A percentile compares a stretch with the other conserved stretches of the same genome.
These are phyloP conservation scores for Elongisporangium anandrum DNA, from an alignment of 352 stramenopile species.

Conservation along the genomic window DNA sequence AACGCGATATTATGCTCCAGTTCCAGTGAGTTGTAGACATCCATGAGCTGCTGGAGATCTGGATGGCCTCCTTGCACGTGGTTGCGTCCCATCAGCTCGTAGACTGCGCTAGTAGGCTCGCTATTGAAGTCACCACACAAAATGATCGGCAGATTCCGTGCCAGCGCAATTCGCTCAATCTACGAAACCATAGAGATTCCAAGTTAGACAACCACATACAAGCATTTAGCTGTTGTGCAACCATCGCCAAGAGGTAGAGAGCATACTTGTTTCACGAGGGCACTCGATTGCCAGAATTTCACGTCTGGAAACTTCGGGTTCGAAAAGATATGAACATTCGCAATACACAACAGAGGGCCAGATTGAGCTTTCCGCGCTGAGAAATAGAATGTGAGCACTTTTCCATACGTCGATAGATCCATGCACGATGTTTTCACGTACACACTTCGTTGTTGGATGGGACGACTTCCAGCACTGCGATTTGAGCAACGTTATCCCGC, in stretches of 20 bases:
- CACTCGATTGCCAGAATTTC: slow-evolving; percentile 97
- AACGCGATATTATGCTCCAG: slow-evolving; percentile 93
- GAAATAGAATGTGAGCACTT: not conserved
- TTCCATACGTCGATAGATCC: not conserved
- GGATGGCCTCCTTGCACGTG: slow-evolving; percentile 86
- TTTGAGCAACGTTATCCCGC: slow-evolving; percentile 98
- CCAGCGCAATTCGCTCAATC: slow-evolving; percentile 70
- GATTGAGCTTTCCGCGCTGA: slow-evolving; percentile 41
- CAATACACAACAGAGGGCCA: slow-evolving; percentile 89
- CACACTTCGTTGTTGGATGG: slow-evolving; percentile 71
- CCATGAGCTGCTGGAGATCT: slow-evolving; percentile 87
- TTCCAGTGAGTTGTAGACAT: slow-evolving; percentile 69
- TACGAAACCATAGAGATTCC: not conserved
- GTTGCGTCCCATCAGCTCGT: slow-evolving; percentile 94
- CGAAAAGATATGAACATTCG: slow-evolving; percentile 98
- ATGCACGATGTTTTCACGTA: slow-evolving; percentile 19
- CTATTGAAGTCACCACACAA: slow-evolving; percentile 99
- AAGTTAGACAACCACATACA: no score
- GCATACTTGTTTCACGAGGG: slow-evolving; percentile 79
- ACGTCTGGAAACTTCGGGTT: slow-evolving; percentile 99
- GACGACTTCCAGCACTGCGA: slow-evolving; percentile 95
- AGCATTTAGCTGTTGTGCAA: no score
- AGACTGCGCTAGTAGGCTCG: slow-evolving; percentile 94
- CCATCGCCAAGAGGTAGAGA: not conserved
- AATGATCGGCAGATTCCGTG: slow-evolving; percentile 90